These are phyloP conservation scores for Epichloe sp. DNA, from an alignment of 2,329 filamentous ascomycete species.

Conservation along the genomic window DNA sequence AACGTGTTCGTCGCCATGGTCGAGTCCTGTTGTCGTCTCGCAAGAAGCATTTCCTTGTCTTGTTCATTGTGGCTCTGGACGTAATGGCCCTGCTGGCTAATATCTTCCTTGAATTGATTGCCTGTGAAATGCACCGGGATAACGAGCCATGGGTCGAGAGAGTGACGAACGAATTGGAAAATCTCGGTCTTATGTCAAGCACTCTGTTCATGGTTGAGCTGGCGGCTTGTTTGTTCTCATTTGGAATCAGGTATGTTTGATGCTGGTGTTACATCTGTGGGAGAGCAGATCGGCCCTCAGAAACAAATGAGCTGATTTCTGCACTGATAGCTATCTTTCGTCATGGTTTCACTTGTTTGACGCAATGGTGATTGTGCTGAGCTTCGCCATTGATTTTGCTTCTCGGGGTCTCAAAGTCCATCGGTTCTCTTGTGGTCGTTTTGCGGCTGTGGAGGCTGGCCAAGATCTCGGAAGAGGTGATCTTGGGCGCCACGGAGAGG, in stretches of 20 bases:
- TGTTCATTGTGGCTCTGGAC: conserved; percentile 32
- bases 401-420: conserved; percentile 49
- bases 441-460: conserved; percentile 56
- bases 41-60: conserved; percentile 31
- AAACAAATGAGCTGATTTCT: background rate
- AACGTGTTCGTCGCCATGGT: conserved; percentile 5
- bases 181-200: conserved; percentile 45
- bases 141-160: conserved; percentile 28
- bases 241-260: conserved; percentile 41
- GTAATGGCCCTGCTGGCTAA: conserved; percentile 31
- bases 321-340: conserved; percentile 36
- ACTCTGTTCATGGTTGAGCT: conserved; percentile 53
- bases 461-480: conserved; percentile 58
- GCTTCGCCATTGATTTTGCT: conserved; percentile 49
- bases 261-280: background rate
- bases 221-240: conserved; percentile 43
- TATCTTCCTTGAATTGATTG: conserved; percentile 34
- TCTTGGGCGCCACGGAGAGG: conserved; percentile 47
- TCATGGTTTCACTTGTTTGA: conserved; percentile 53
- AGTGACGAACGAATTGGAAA: conserved; percentile 29
- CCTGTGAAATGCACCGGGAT: conserved; percentile 30
- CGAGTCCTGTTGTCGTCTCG: conserved; percentile 20
- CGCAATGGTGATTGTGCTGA: conserved; percentile 45
- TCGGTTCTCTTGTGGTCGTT: conserved; percentile 52
- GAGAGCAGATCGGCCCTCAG: background rate